Base-by-base conservation (phyloP, 768 basidiomycete genomes). In the Hygrophoropsis aurantiaca region DNA sequence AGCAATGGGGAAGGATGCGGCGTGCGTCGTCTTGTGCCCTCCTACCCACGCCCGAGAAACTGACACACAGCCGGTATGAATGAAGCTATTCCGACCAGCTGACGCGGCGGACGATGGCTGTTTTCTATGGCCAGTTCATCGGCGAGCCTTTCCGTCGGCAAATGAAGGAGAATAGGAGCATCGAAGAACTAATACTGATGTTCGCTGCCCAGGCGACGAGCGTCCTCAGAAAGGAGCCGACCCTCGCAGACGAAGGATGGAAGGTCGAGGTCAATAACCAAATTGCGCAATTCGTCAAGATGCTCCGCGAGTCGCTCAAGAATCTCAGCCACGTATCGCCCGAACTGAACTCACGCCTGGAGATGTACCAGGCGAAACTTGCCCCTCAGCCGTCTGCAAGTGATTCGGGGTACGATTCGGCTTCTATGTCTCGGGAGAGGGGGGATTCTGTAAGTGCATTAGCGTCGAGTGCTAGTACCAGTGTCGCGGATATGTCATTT, bases 171-270 rank as follows among this genome's bases (percentile, higher is more conserved):
- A 94, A 91, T 64, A 80, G 97, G 38, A 97, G 95, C 72, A 90
- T 97, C 32, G 97, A 99, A 69, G 94, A 97, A 53, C 85, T 99
- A 45, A 95, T 99, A 49, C 76, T 99, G 42, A 89, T 90, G 78
- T 97, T 97, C 59, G 94, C 94, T 10, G 90, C 94, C 1, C 85
- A 92, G 43, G 90, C 95, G 3, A 92, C 90, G 3, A 78, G 81
- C 21, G 82, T 90, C 8, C 77, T 98, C 50, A 88, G 85, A 78
- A 97, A 97, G 68, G 92, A 94, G 54, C 89, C 89, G 0, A 78
- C 87, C 2, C 72, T 94, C 2, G 78, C 78, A 13, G 87, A 83
- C 19, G 94, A 97, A 40, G 87, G 81, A 18, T 97, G 94, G 94
- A 98, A 97, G 63, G 62, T 82, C 38, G 91, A 94, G 64, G 78